Evolutionary conservation across 169 alveolate species (phyloP).

Genomic region (Eimeria brunetti): DNA sequence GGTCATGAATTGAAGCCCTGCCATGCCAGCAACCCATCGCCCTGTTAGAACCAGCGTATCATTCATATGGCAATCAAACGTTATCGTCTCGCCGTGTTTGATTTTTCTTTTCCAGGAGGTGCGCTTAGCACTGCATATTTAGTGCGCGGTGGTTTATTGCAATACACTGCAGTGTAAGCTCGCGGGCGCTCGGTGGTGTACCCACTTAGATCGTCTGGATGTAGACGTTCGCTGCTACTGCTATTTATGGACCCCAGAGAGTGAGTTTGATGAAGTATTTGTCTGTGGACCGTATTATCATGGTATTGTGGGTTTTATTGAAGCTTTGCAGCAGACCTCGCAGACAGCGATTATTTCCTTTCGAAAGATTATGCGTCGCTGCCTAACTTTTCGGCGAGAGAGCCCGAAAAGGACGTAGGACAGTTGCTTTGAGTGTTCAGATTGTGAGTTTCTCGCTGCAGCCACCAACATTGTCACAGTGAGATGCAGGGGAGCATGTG

Average conservation of each 20-base stretch:
- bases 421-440: neutral
- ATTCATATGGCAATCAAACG: neutral
- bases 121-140: neutral
- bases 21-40: neutral
- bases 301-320: too few relatives aligned
- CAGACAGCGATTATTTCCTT: neutral
- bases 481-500: neutral
- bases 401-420: neutral
- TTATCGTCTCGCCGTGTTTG: neutral
- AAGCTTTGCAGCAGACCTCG: neutral
- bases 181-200: neutral
- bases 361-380: neutral
- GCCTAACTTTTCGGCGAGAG: neutral
- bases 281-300: too few relatives aligned
- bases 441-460: neutral
- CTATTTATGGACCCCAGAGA: neutral
- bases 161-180: neutral
- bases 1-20: neutral
- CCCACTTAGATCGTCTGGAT: neutral
- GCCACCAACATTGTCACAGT: neutral
- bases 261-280: neutral
- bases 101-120: neutral
- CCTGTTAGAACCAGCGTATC: neutral
- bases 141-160: neutral
- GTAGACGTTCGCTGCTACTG: neutral